A percentile compares a stretch with the other conserved stretches of the same genome.
These are phyloP conservation scores for Saccharomycodes ludwigii DNA, from an alignment of 805 yeast species.

Conservation along the genomic window DNA sequence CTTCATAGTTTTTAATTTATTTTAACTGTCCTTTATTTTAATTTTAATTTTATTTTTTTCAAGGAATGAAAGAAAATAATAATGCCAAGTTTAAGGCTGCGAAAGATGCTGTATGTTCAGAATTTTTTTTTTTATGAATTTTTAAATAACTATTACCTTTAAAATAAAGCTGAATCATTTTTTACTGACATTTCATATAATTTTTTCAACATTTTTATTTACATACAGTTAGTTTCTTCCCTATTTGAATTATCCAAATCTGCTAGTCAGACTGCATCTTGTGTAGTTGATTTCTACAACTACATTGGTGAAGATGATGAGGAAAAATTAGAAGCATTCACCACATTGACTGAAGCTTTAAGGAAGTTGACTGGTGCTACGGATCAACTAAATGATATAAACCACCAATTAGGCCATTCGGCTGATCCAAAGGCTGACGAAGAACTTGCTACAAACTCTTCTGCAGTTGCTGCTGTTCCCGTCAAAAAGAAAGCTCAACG, in stretches of 20 bases:
- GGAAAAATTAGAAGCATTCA: constrained; percentile 32
- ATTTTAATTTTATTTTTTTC: too few relatives aligned
- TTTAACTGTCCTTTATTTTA: too few relatives aligned
- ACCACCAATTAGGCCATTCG: constrained; percentile 21
- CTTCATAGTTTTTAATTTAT: too few relatives aligned
- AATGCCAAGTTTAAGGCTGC: too few relatives aligned
- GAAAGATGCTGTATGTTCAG: too few relatives aligned
- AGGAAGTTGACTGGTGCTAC: constrained; percentile 28
- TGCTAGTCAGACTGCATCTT: constrained; percentile 74
- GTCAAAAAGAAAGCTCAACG: constrained; percentile 39
- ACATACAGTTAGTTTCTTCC: constrained; percentile 53
- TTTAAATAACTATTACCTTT: too few relatives aligned
- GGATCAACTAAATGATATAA: constrained; percentile 18
- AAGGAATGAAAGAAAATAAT: too few relatives aligned
- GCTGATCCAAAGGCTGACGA: constrained; percentile 11
- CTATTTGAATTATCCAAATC: constrained; percentile 74
- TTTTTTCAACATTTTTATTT: constrained; percentile 4
- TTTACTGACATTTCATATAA: too few relatives aligned
- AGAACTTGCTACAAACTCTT: constrained; percentile 6
- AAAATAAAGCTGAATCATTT: too few relatives aligned
- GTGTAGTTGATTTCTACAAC: constrained; percentile 67
- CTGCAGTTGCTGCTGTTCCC: constrained; percentile 15
- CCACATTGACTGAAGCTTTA: constrained; percentile 29
- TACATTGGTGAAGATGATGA: constrained; percentile 36
- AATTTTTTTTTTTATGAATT: too few relatives aligned